Conservation (phyloP, 192 early-diverging fungal species). For the Backusella psychrophila region DNA sequence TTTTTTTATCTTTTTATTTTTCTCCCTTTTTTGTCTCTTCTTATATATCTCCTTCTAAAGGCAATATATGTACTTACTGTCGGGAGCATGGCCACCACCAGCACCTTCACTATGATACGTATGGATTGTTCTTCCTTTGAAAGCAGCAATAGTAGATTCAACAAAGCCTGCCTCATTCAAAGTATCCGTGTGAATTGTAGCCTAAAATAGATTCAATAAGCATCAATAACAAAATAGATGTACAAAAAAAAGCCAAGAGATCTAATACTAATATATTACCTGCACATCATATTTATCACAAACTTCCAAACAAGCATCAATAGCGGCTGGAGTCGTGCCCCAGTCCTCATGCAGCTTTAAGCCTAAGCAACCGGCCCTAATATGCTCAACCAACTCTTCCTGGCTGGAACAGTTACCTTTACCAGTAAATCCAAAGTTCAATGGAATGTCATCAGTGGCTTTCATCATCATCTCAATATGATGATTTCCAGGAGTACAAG, state of each 20-base stretch:
- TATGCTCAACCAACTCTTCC: slow-evolving; percentile 76
- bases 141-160: slow-evolving; percentile 84
- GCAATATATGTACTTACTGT: slow-evolving; percentile 44
- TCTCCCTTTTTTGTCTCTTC: background rate
- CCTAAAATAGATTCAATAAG: slow-evolving; percentile 36
- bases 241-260: background rate
- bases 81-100: slow-evolving; percentile 92
- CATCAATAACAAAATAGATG: background rate
- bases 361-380: slow-evolving; percentile 84
- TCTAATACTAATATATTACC: slow-evolving; percentile 27
- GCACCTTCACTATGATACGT: slow-evolving; percentile 98
- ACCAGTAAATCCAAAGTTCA: slow-evolving; percentile 94
- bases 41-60: slow-evolving; percentile 1
- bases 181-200: slow-evolving; percentile 96
- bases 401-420: slow-evolving; percentile 83
- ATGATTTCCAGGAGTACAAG: slow-evolving; percentile 84
- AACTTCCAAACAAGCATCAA: slow-evolving; percentile 82
- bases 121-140: slow-evolving; percentile 90
- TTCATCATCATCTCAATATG: slow-evolving; percentile 91
- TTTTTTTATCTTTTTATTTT: background rate
- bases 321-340: slow-evolving; percentile 93
- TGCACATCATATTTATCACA: slow-evolving; percentile 89
- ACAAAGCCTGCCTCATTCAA: slow-evolving; percentile 98
- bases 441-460: slow-evolving; percentile 82
- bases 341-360: slow-evolving; percentile 96